Evolutionary conservation across 2,329 filamentous ascomycete species (phyloP), one percentile per base, ranked within the genome.

Genomic region (Pseudocercospora crystallina): DNA sequence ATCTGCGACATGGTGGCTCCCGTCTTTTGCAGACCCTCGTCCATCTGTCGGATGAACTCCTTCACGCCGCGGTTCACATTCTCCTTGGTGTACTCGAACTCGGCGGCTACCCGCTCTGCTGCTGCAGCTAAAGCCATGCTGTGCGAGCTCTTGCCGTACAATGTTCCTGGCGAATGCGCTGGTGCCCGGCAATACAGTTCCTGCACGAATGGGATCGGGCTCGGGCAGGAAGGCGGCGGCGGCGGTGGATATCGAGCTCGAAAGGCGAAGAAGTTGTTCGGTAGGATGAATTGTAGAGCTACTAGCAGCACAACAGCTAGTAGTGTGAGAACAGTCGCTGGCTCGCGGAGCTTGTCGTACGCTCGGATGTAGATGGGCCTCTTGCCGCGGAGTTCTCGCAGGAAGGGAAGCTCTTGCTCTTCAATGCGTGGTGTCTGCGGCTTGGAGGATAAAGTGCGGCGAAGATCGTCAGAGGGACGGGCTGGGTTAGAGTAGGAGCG

Each of bases 1-100:
- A 99, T 97, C 76, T 97, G 94, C 74, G 88, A 92, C 76, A 99
- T 74, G 61, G 86, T 90, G 30, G 89, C 86, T 56, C 85, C 86
- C 62, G 91, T 84, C 64, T 85, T 84, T 53, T 82, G 75, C 60
- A 97, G 76, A 26, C 94, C 94, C 76, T 95, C 88, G 59, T 87
- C 88, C 85, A 96, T 91, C 75, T 97, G 85, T 54, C 79, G 77
- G 59, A 96, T 81, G 68, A 96, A 99, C 70, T 96, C 90, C 58
- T 83, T 77, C 55, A 96, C 90, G 59, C 84, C 88, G 64, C 80
- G 82, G 70, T 90, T 89, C 65, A 96, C 80, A 71, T 90, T 81
- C 46, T 85, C 82, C 63, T 90, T 80, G 54, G 83, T 78, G 73
- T 91, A 92, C 47, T 95, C 89, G 73, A 97, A 97, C 71, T 94